phyloP scores from a whole-genome alignment of 768 basidiomycete species.

The Boletus sensibilis region DNA sequence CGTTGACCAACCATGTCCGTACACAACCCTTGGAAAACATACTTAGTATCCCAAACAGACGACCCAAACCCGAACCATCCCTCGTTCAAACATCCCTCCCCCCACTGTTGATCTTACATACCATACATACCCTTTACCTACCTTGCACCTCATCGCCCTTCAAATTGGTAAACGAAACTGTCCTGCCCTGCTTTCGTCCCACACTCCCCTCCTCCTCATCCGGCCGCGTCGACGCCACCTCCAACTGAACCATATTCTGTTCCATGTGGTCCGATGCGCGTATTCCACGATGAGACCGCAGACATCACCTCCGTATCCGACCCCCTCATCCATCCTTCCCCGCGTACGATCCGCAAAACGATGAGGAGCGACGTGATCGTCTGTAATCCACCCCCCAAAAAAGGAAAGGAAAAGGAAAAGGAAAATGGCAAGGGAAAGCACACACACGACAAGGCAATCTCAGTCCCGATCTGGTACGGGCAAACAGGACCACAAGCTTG shows the following conservation, averaged over 20 bases:
- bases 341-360: slow-evolving; percentile 39
- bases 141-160: no score
- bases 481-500: background rate
- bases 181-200: background rate
- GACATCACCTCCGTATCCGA: background rate
- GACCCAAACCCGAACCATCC: no score
- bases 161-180: background rate
- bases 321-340: slow-evolving; percentile 32
- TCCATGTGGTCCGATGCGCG: background rate
- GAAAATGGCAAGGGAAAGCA: background rate
- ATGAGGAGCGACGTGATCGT: slow-evolving; percentile 41
- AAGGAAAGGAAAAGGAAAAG: no score
- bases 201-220: background rate
- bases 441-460: background rate
- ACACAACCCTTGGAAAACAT: no score
- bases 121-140: no score
- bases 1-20: no score
- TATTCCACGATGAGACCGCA: background rate
- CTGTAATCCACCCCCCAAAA: slow-evolving; percentile 14
- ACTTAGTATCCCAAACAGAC: no score
- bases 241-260: background rate
- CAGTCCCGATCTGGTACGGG: background rate
- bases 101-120: no score
- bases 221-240: background rate
- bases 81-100: no score